phyloP scores from a whole-genome alignment of 257 asterid species.

The Solanum clarkiae region DNA sequence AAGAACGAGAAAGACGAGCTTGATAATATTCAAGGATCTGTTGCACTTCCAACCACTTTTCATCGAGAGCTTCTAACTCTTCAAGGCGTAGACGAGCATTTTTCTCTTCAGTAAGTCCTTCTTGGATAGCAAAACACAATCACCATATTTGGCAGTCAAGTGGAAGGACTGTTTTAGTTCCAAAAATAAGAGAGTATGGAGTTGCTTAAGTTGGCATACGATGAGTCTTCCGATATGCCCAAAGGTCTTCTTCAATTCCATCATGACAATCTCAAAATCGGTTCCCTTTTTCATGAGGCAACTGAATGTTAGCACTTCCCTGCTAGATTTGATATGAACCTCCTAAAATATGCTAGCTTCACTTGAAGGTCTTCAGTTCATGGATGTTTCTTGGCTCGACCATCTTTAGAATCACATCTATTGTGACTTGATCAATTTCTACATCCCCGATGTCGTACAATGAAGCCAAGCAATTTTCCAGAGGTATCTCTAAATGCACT shows the following conservation, averaged over 20 bases:
- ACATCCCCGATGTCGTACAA: no score
- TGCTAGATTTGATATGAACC: background rate
- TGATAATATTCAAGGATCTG: background rate
- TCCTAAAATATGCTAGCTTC: background rate
- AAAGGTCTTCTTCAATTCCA: background rate
- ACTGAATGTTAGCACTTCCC: background rate
- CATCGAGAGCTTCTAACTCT: background rate
- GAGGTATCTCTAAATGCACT: no score
- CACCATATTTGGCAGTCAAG: background rate
- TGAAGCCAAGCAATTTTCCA: no score
- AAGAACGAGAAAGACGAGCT: background rate
- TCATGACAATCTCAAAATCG: background rate
- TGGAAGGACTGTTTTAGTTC: background rate
- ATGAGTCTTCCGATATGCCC: background rate
- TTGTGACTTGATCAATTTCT: no score
- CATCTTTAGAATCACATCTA: no score
- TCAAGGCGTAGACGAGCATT: background rate
- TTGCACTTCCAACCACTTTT: background rate
- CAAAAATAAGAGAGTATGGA: background rate
- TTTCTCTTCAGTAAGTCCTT: background rate
- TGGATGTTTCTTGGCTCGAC: background rate
- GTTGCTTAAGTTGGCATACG: background rate
- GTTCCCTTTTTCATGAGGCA: background rate
- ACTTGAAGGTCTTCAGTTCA: background rate
- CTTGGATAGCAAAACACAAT: background rate